phyloP scores from a whole-genome alignment of 2,329 filamentous ascomycete species.

The Bipolaris gigantea region DNA sequence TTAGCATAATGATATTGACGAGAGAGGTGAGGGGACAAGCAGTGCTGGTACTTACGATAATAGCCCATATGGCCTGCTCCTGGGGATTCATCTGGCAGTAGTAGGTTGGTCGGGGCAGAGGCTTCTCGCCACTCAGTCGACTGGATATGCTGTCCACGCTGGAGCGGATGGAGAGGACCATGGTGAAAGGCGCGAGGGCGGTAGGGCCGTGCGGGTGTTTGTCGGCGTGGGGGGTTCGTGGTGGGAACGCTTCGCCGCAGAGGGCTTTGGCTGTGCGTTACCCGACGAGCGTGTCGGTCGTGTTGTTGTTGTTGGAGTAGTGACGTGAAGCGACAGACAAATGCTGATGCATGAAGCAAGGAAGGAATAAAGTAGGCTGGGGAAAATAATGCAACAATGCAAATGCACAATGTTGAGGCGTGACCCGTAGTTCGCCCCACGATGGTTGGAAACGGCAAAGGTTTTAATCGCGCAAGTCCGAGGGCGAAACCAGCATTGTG shows the following conservation, averaged over 20 bases:
- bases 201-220: neutral
- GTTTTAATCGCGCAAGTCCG: slow-evolving; percentile 7
- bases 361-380: neutral
- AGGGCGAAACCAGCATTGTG: slow-evolving; percentile 13
- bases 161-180: slow-evolving; percentile 14
- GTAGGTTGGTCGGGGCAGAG: slow-evolving; percentile 21
- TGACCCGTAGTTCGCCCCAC: slow-evolving; percentile 6
- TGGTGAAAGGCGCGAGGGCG: slow-evolving; percentile 8
- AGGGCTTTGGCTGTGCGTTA: slow-evolving; percentile 6
- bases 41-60: slow-evolving; percentile 17
- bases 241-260: slow-evolving; percentile 6
- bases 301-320: neutral
- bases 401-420: slow-evolving; percentile 9
- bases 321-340: neutral
- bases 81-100: slow-evolving; percentile 27
- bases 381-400: slow-evolving; percentile 1
- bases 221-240: neutral
- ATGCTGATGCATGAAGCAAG: neutral
- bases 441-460: slow-evolving; percentile 3
- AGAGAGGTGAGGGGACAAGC: neutral
- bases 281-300: slow-evolving; percentile 4
- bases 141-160: slow-evolving; percentile 15
- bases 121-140: slow-evolving; percentile 23
- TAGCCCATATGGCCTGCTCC: slow-evolving; percentile 20
- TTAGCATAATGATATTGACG: neutral